phyloP scores from a whole-genome alignment of 2,329 filamentous ascomycete genomes.

The Triangularia setosa region DNA sequence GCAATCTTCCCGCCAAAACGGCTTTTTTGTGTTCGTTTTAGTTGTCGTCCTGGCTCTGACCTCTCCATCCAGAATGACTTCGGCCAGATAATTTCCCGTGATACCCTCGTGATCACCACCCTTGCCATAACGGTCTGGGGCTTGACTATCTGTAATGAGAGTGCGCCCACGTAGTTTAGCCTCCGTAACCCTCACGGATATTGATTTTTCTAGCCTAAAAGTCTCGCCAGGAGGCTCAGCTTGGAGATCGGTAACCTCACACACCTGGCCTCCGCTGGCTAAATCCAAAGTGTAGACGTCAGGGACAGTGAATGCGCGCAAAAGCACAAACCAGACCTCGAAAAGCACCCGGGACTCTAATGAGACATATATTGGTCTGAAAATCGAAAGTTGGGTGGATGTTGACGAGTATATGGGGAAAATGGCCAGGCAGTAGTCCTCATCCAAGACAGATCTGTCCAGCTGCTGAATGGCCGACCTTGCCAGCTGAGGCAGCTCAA shows the following conservation, averaged over 20 bases:
- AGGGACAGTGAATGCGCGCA: slow-evolving; percentile 87
- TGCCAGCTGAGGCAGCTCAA: slow-evolving; percentile 84
- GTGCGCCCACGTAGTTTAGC: slow-evolving; percentile 52
- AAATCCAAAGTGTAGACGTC: slow-evolving; percentile 72
- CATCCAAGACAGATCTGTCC: slow-evolving; percentile 84
- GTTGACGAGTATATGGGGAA: slow-evolving; percentile 86
- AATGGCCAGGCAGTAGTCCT: slow-evolving; percentile 91
- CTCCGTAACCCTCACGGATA: slow-evolving; percentile 57
- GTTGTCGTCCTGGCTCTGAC: slow-evolving; percentile 71
- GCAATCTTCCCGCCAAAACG: slow-evolving; percentile 80
- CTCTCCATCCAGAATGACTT: slow-evolving; percentile 76
- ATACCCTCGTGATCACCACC: slow-evolving; percentile 41
- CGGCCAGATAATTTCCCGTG: slow-evolving; percentile 70
- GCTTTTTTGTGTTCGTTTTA: slow-evolving; percentile 66
- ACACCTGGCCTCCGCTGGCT: slow-evolving; percentile 39
- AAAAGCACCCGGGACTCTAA: slow-evolving; percentile 86
- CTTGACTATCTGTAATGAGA: slow-evolving; percentile 26
- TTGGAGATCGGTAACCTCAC: slow-evolving; percentile 39
- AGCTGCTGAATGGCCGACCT: slow-evolving; percentile 87
- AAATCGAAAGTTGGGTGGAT: slow-evolving; percentile 68
- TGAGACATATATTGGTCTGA: slow-evolving; percentile 84
- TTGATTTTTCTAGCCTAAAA: slow-evolving; percentile 60
- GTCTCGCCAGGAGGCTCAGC: slow-evolving; percentile 44
- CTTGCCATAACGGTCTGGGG: slow-evolving; percentile 30
- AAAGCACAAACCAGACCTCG: slow-evolving; percentile 92